Evolutionary conservation across 1,284 basidiomycete genomes (phyloP).

Genomic region (Lignosus rhinocerotis): DNA sequence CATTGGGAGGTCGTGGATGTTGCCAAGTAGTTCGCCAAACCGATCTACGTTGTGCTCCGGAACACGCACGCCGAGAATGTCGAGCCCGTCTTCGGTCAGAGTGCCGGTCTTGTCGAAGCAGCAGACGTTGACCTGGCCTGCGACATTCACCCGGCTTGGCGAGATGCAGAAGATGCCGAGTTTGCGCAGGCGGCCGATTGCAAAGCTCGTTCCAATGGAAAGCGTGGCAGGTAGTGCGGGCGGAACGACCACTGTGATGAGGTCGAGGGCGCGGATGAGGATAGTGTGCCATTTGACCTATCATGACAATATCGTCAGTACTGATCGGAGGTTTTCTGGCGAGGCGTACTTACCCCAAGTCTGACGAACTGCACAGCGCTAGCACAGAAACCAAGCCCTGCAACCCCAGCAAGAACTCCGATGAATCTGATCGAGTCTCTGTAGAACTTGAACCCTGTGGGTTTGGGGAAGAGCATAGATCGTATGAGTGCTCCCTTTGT

Average conservation of each 20-base stretch:
- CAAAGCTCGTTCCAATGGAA: conserved; percentile 97
- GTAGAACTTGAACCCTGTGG: conserved; percentile 97
- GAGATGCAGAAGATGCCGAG: conserved; percentile 96
- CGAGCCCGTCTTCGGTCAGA: conserved; percentile 96
- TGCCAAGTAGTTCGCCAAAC: conserved; percentile 91
- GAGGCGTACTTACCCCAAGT: conserved; percentile 64
- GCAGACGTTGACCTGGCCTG: conserved; percentile 96
- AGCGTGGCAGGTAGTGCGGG: conserved; percentile 97
- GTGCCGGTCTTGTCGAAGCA: conserved; percentile 99
- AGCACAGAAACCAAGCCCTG: conserved; percentile 84
- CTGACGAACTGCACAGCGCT: conserved; percentile 91
- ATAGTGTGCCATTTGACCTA: conserved; percentile 92
- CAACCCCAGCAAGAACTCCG: conserved; percentile 86
- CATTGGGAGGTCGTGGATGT: conserved; percentile 76
- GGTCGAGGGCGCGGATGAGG: conserved; percentile 87
- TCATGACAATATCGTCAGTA: conserved; percentile 10
- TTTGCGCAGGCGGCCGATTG: conserved; percentile 87
- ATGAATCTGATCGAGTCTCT: conserved; percentile 98
- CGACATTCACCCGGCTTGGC: conserved; percentile 94
- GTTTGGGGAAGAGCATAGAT: conserved; percentile 99
- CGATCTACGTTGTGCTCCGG: conserved; percentile 73
- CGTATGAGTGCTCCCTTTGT: conserved; percentile 96
- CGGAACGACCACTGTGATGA: conserved; percentile 98
- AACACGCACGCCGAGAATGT: conserved; percentile 90
- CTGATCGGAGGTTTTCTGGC: background rate